Conservation (phyloP, 768 basidiomycete species). For the Auriculariales sp. region DNA sequence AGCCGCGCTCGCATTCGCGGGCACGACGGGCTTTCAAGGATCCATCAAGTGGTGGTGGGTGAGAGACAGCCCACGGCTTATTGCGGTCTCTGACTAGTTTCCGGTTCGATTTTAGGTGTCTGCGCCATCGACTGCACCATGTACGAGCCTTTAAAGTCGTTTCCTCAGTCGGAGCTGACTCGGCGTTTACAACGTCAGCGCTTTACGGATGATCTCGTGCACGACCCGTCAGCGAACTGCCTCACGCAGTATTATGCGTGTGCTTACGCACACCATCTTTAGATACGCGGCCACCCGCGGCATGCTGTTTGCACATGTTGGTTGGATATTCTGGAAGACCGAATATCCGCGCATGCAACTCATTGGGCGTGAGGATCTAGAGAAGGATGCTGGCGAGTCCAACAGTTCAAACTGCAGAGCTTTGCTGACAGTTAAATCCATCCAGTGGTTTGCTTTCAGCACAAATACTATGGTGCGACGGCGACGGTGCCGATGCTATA, state of each 20-base stretch:
- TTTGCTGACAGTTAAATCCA: not conserved
- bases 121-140: conserved; percentile 65
- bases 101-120: conserved; percentile 29
- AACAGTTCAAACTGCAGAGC: not conserved
- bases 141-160: conserved; percentile 20
- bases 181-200: conserved; percentile 23
- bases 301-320: conserved; percentile 64
- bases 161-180: not conserved
- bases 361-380: conserved; percentile 55
- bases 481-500: not conserved
- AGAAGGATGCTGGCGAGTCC: conserved; percentile 48
- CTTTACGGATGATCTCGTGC: conserved; percentile 53
- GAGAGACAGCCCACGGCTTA: not conserved
- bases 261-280: not conserved
- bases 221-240: conserved; percentile 39
- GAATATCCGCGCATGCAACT: conserved; percentile 44
- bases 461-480: conserved; percentile 43
- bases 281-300: conserved; percentile 66
- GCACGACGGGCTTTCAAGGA: conserved; percentile 64
- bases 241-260: not conserved
- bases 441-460: conserved; percentile 58
- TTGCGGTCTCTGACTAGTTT: not conserved
- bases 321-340: conserved; percentile 76
- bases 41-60: conserved; percentile 59
- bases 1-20: conserved; percentile 44